Evolutionary conservation across 345 rosid species (phyloP), one percentile per base, ranked within the genome.

Genomic region (Dimocarpus longan): DNA sequence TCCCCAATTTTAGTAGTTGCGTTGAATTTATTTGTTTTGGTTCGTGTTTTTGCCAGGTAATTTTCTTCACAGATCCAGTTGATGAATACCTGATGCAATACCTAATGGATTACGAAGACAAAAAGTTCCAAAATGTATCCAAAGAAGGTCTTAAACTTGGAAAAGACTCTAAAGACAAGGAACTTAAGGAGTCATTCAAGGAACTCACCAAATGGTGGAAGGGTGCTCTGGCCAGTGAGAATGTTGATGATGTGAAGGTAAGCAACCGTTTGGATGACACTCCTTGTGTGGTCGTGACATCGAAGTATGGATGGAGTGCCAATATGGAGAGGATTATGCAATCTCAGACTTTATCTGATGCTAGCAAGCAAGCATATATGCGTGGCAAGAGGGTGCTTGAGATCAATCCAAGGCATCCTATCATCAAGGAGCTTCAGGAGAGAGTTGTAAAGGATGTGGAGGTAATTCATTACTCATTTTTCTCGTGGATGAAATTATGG

Each of bases 281-380:
- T 12, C 98, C 98, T 42, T 96, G 99, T 76, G 93, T 96, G 48
- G 99, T 94, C 28, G 97, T 94, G 67, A 96, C 99, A 3, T 93
- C 98, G 0, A 96, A 96, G 83, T 94, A 82, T 66, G 99, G 99
- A 65, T 96, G 98, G 98, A 96, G 98, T 76, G 92, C 98, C 60
- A 96, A 96, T 75, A 93, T 96, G 99, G 99, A 96, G 85, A 90
- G 95, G 85, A 96, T 96, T 73, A 96, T 96, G 99, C 95, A 92
- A 76, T 89, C 99, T 18, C 98, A 96, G 87, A 96, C 98, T n/a
- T 85, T 96, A 39, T 85, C 98, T 0, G 97, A 96, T 83, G 93
- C 97, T 37, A 91, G 70, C 77, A 94, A 96, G 87, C 98, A 94
- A 83, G 97, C 93, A 39, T 96, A 96, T 65, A 94, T 94, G 99